Conservation (phyloP, 108 stramenopile species). For the Epithemia pelagica region DNA sequence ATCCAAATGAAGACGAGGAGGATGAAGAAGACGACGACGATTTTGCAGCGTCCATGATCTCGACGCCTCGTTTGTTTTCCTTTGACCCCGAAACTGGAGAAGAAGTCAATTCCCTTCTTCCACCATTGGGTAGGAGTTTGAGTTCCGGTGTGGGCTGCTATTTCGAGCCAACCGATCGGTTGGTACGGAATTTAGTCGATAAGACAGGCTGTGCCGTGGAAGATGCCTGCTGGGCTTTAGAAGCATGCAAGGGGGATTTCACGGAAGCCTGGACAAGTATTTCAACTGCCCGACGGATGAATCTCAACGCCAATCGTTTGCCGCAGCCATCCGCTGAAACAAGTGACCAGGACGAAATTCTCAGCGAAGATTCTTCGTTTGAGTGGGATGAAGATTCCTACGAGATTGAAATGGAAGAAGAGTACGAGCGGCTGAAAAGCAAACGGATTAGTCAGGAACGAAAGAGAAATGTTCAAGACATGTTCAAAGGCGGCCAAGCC, state of each 20-base stretch:
- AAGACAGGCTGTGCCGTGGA: slow-evolving; percentile 17
- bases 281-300: slow-evolving; percentile 16
- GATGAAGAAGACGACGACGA: slow-evolving; percentile 14
- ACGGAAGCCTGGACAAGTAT: slow-evolving; percentile 22
- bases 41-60: neutral
- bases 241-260: slow-evolving; percentile 28
- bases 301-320: neutral
- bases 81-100: slow-evolving; percentile 9
- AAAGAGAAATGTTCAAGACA: slow-evolving; percentile 3
- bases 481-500: neutral
- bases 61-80: slow-evolving; percentile 12
- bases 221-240: slow-evolving; percentile 35
- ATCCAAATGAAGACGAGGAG: slow-evolving; percentile 12
- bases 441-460: slow-evolving; percentile 11
- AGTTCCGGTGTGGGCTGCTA: slow-evolving; percentile 17
- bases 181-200: slow-evolving; percentile 21
- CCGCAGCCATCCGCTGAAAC: neutral
- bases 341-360: neutral
- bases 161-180: slow-evolving; percentile 17
- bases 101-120: slow-evolving; percentile 16
- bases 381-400: slow-evolving; percentile 8
- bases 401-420: slow-evolving; percentile 3
- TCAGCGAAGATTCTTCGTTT: neutral
- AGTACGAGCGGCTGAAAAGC: slow-evolving; percentile 10
- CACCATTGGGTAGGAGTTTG: slow-evolving; percentile 10